phyloP scores from a whole-genome alignment of 306 rosid genomes.

The Trichosanthes cucumerina region DNA sequence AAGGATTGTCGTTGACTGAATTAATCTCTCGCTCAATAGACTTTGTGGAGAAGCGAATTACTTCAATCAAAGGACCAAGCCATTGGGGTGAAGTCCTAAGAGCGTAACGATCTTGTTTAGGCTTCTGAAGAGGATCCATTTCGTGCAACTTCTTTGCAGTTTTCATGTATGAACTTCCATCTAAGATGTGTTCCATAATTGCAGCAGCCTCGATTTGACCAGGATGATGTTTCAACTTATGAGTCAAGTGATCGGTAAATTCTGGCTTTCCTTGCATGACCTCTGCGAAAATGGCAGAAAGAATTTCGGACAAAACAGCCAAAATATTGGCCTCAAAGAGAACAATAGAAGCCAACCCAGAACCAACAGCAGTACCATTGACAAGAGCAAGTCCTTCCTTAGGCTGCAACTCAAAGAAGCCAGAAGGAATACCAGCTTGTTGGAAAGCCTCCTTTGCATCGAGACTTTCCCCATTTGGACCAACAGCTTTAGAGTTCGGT shows the following conservation, averaged over 20 bases:
- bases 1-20: slow-evolving; percentile 80
- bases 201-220: slow-evolving; percentile 96
- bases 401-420: slow-evolving; percentile 76
- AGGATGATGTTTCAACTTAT: slow-evolving; percentile 79
- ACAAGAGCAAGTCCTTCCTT: slow-evolving; percentile 71
- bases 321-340: neutral
- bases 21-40: slow-evolving; percentile 84
- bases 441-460: slow-evolving; percentile 48
- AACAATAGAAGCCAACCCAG: neutral
- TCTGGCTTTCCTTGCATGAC: slow-evolving; percentile 38
- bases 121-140: slow-evolving; percentile 69
- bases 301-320: neutral
- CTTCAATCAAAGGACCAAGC: slow-evolving; percentile 89
- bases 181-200: slow-evolving; percentile 83
- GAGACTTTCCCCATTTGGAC: slow-evolving; percentile 17
- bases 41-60: slow-evolving; percentile 67
- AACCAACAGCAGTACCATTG: neutral
- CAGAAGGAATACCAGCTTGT: slow-evolving; percentile 31
- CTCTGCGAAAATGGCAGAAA: slow-evolving; percentile 35
- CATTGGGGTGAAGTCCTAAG: slow-evolving; percentile 89
- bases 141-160: slow-evolving; percentile 66
- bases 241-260: slow-evolving; percentile 11
- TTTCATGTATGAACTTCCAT: slow-evolving; percentile 66
- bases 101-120: slow-evolving; percentile 78
- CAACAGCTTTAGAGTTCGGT: neutral